Percentiles rank a stretch among this genome's conserved stretches.
Conservation (phyloP, 2,329 filamentous ascomycete genomes). For the Aureobasidium melanogenum region DNA sequence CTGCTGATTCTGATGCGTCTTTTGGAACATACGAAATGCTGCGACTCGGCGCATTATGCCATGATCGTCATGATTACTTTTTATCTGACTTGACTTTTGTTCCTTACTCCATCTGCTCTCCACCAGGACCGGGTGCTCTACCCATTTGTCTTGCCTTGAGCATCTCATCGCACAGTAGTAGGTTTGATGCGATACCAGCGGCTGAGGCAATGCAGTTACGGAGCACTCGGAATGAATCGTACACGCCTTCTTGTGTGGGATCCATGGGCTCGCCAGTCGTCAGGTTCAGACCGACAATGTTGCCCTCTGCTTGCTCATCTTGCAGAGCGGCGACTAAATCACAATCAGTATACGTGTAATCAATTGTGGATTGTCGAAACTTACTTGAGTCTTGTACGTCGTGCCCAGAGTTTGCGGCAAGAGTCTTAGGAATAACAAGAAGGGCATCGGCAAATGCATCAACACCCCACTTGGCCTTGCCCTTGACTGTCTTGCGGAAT, state of each 20-base stretch:
- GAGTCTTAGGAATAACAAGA: conserved; percentile 91
- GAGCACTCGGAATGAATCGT: conserved; percentile 90
- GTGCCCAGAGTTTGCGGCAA: conserved; percentile 91
- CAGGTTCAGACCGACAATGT: conserved; percentile 78
- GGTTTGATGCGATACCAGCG: conserved; percentile 88
- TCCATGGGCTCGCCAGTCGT: conserved; percentile 90
- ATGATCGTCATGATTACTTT: conserved; percentile 5
- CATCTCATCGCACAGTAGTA: conserved; percentile 92
- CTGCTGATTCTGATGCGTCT: neutral
- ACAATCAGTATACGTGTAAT: conserved; percentile 16
- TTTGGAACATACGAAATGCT: neutral
- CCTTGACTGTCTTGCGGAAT: conserved; percentile 86
- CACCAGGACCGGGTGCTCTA: conserved; percentile 7
- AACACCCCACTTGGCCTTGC: conserved; percentile 95
- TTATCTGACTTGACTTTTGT: conserved; percentile 1
- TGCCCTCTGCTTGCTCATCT: conserved; percentile 76
- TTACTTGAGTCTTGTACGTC: conserved; percentile 91
- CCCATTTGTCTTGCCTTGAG: conserved; percentile 94
- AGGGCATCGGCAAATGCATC: conserved; percentile 91
- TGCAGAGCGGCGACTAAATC: conserved; percentile 68
- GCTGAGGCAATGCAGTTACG: conserved; percentile 90
- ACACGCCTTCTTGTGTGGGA: conserved; percentile 83
- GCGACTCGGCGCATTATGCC: conserved; percentile 1
- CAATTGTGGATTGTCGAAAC: conserved; percentile 28
- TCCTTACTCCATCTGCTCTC: conserved; percentile 11